Conservation (phyloP, 148 eudicot species). For the Rhododendron kiyosumense region DNA sequence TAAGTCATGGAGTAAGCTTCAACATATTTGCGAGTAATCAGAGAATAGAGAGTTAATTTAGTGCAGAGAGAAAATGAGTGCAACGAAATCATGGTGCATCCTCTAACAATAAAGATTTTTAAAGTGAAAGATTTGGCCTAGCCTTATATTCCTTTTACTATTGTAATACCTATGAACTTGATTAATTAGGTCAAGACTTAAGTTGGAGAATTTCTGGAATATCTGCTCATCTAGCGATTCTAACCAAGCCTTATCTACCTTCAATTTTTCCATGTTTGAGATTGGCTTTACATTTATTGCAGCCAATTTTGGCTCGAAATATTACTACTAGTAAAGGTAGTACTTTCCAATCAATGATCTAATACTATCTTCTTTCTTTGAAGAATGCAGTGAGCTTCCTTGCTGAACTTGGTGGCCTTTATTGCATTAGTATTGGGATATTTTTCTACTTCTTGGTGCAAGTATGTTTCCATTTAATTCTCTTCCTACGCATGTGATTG, state of each 20-base stretch:
- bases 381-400: constrained; percentile 88
- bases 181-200: not conserved
- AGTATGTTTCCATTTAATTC: constrained; percentile 43
- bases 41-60: not conserved
- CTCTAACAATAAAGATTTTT: not conserved
- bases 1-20: not conserved
- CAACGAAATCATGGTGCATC: not conserved
- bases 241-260: not conserved
- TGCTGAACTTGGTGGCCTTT: constrained; percentile 90
- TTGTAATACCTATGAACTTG: not conserved
- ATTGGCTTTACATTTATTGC: not conserved
- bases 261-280: not conserved
- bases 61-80: not conserved
- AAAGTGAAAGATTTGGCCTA: not conserved
- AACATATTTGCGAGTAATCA: not conserved
- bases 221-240: not conserved
- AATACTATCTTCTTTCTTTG: constrained; percentile 27
- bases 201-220: not conserved
- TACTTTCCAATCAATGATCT: constrained; percentile 14
- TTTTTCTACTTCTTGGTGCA: constrained; percentile 83
- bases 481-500: not conserved
- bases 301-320: not conserved
- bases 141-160: not conserved
- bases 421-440: constrained; percentile 78
- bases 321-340: not conserved